These are phyloP conservation scores for Tubosaeta sp. DNA, from an alignment of 768 basidiomycete genomes.

Conservation along the genomic window DNA sequence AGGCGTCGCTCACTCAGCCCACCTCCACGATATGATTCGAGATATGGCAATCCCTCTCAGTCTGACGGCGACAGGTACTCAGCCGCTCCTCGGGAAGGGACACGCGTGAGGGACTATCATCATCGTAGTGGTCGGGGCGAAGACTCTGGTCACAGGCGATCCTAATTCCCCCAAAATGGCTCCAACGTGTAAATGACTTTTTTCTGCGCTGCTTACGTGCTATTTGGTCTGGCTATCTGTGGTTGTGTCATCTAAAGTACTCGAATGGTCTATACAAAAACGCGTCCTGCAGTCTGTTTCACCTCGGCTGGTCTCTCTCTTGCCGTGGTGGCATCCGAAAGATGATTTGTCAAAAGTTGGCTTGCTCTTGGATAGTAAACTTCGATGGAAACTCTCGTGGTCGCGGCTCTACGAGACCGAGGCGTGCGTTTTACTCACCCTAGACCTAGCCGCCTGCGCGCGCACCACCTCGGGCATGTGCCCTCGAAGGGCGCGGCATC, in stretches of 20 bases:
- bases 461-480: no score
- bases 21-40: conserved; percentile 46
- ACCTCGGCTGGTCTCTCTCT: conserved; percentile 4
- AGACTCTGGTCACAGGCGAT: conserved; percentile 28
- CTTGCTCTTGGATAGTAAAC: neutral
- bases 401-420: no score
- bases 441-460: no score
- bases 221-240: neutral
- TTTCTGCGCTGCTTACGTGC: conserved; percentile 1
- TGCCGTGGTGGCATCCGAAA: conserved; percentile 1
- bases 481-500: no score
- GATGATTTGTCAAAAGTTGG: neutral
- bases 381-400: neutral
- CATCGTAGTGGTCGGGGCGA: conserved; percentile 34
- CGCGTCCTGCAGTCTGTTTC: neutral
- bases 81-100: conserved; percentile 31
- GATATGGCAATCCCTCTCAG: conserved; percentile 46
- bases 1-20: conserved; percentile 75
- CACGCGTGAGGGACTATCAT: conserved; percentile 38
- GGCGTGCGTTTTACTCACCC: no score
- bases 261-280: conserved; percentile 6
- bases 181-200: conserved; percentile 5
- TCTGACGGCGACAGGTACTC: conserved; percentile 48
- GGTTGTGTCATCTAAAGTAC: conserved; percentile 4
- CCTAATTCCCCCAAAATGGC: conserved; percentile 14